Base-by-base conservation (phyloP, 257 asterid genomes). In the Gardenia jasminoides region DNA sequence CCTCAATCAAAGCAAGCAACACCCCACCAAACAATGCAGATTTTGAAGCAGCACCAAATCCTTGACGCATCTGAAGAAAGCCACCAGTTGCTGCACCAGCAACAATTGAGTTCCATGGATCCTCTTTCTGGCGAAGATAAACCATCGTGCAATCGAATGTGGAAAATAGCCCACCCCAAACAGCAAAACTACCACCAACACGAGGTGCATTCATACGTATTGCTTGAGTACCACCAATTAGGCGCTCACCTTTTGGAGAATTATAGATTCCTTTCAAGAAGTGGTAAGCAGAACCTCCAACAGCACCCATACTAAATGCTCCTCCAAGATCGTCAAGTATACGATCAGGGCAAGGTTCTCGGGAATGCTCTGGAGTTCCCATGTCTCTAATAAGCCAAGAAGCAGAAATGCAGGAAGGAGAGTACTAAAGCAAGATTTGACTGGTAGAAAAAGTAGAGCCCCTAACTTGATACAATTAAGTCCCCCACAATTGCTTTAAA, bases 61-160 rank as follows among this genome's bases (percentile, higher is more conserved):
- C 98, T 81, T 87, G 93, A 12, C 98, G 93, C 98, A 94, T 89
- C 76, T 87, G 91, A 67, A 94, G 94, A 81, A 94, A 87, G 28
- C 98, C 98, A 67, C 98, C 98, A 12, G 98, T 90, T 33, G 98
- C 98, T 39, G 98, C 98, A 68, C 98, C 98, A 68, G 98, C 92
- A 20, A 93, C 84, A 66, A 93, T 93, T 31, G 98, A 89, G 85
- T 93, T 94, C 98, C 97, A 92, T 0, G 98, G 98, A 77, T 94
- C 98, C 86, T 94, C 98, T 56, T 92, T 94, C 81, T 89, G 97
- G 36, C 97, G 93, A 59, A 92, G 7, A 47, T 91, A 92, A 26
- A 94, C 98, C 97, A 92, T 89, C 13, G 94, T 83, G 85, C 98
- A 92, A 84, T 94, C 98, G 58, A 94, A 94, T 24, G 97, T 90